phyloP scores from a whole-genome alignment of 1,139 yeast species.

The Magnusiomyces clavatus region DNA sequence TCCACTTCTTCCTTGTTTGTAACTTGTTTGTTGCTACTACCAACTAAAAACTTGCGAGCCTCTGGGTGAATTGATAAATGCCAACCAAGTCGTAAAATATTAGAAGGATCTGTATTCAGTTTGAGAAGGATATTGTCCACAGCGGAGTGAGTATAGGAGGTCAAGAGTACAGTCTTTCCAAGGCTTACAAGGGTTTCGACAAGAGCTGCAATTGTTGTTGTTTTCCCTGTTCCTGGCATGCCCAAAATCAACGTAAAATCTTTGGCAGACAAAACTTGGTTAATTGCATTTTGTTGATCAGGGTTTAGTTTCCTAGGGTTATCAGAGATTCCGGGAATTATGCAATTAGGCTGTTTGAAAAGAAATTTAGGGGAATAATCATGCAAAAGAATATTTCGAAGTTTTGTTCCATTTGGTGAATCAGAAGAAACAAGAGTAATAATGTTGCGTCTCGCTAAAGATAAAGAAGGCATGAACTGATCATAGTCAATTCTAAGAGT shows the following conservation, averaged over 20 bases:
- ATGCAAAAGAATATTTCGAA: background rate
- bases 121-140: constrained; percentile 86
- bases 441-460: constrained; percentile 2
- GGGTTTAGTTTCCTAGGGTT: constrained; percentile 39
- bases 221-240: constrained; percentile 99
- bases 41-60: constrained; percentile 42
- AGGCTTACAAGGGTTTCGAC: constrained; percentile 51
- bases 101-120: constrained; percentile 43
- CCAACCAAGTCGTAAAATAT: constrained; percentile 36
- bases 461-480: background rate
- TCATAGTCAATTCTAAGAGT: background rate
- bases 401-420: background rate
- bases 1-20: constrained; percentile 27
- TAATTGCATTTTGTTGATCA: constrained; percentile 67
- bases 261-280: constrained; percentile 51
- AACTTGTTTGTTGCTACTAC: constrained; percentile 28
- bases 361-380: constrained; percentile 5
- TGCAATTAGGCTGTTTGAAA: constrained; percentile 1
- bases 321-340: constrained; percentile 2
- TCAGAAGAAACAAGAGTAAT: background rate
- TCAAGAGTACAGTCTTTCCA: constrained; percentile 61
- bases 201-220: constrained; percentile 79
- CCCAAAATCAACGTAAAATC: constrained; percentile 83
- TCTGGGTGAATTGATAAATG: constrained; percentile 51
- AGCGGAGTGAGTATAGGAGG: constrained; percentile 93